Evolutionary conservation across 139 green algal genomes (phyloP).

Genomic region (Coelastrella sp.): DNA sequence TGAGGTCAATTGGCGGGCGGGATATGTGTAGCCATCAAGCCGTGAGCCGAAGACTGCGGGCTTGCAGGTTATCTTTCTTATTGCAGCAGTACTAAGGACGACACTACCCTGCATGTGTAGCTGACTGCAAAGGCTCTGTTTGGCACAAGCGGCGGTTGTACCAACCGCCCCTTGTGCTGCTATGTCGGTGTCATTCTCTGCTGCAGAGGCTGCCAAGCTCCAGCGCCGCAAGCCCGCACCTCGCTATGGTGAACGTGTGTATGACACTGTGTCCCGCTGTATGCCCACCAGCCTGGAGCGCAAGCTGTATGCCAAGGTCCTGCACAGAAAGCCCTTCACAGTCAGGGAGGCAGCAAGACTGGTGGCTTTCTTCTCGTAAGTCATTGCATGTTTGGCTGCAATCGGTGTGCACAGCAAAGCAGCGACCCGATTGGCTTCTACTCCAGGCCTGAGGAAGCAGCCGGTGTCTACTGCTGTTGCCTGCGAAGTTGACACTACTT

Average conservation of each 20-base stretch:
- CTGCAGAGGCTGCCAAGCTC: slow-evolving; percentile 56
- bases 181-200: not conserved
- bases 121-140: too few species aligned
- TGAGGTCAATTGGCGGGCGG: not conserved
- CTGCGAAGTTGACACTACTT: too few species aligned
- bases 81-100: too few species aligned
- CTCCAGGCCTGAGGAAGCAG: too few species aligned
- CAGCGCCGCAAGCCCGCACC: slow-evolving; percentile 57
- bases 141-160: too few species aligned
- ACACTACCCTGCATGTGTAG: too few species aligned
- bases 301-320: slow-evolving; percentile 65
- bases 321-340: slow-evolving; percentile 15
- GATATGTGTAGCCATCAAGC: not conserved
- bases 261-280: slow-evolving; percentile 62
- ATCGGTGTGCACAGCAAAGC: not conserved
- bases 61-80: not conserved
- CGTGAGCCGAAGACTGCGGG: too few species aligned
- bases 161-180: not conserved
- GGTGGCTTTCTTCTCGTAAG: slow-evolving; percentile 11
- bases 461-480: too few species aligned
- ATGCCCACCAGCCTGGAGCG: slow-evolving; percentile 66
- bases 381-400: not conserved
- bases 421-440: not conserved
- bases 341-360: slow-evolving; percentile 61
- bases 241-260: slow-evolving; percentile 68